A percentile compares a stretch with the other conserved stretches of the same genome.
These are phyloP conservation scores for Chrysoporthe puriensis DNA, from an alignment of 2,329 filamentous ascomycete genomes.

Conservation along the genomic window DNA sequence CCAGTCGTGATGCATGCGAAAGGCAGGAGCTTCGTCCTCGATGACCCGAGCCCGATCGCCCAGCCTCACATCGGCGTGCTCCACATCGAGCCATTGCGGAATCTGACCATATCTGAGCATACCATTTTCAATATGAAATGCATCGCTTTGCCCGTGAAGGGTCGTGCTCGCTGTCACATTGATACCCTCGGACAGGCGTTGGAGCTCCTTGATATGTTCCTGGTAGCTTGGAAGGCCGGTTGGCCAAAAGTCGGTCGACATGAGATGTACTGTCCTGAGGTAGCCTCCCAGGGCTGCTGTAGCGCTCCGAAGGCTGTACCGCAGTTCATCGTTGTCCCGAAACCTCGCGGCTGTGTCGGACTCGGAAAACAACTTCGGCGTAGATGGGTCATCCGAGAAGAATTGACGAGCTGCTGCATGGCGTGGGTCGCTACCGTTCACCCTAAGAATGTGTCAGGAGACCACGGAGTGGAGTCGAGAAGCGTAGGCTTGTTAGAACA, in stretches of 20 bases:
- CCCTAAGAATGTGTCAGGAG: constrained; percentile 1
- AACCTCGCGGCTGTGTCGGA: constrained; percentile 5
- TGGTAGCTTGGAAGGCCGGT: constrained; percentile 3
- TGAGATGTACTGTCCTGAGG: constrained; percentile 9
- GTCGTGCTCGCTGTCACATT: not conserved
- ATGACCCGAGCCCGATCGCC: constrained; percentile 10
- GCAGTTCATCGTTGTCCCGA: constrained; percentile 10
- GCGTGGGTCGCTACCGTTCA: constrained; percentile 11
- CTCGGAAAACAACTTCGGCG: constrained; percentile 4
- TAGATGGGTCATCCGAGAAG: constrained; percentile 10
- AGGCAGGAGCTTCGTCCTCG: constrained; percentile 1
- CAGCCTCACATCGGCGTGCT: constrained; percentile 4
- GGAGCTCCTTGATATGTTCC: constrained; percentile 1
- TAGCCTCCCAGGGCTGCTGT: constrained; percentile 8
- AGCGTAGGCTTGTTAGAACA: not conserved
- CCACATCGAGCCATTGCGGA: constrained; percentile 7
- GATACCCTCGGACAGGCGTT: not conserved
- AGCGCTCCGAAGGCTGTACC: constrained; percentile 10
- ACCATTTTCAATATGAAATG: constrained; percentile 9
- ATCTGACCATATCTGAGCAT: constrained; percentile 9
- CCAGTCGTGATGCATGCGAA: constrained; percentile 14
- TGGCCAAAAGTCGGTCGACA: constrained; percentile 16
- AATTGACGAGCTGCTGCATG: constrained; percentile 6
- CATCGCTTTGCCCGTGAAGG: constrained; percentile 1
- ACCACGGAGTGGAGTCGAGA: not conserved